Evolutionary conservation across 2,329 filamentous ascomycete genomes (phyloP).

Genomic region (Botrytis pseudocinerea): DNA sequence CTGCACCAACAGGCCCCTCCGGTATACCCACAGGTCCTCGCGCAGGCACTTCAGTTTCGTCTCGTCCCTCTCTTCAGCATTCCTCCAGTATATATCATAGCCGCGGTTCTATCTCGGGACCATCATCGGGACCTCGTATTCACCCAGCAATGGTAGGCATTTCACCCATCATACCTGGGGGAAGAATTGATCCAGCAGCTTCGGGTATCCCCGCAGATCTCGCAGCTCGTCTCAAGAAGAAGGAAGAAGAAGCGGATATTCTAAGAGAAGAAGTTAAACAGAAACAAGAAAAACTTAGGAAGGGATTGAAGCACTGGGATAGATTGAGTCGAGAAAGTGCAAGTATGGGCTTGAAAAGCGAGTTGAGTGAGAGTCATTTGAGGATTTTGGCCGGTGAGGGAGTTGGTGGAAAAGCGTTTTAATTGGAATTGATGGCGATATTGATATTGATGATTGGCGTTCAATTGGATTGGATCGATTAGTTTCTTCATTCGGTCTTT

Average conservation of each 20-base stretch:
- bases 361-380: conserved; percentile 41
- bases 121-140: conserved; percentile 34
- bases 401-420: conserved; percentile 41
- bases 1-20: conserved; percentile 37
- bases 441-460: not conserved
- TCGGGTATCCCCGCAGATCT: conserved; percentile 38
- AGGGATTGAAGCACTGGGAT: conserved; percentile 39
- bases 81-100: conserved; percentile 34
- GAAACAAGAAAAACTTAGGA: conserved; percentile 40
- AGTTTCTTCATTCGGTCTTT: not conserved
- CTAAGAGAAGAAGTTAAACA: conserved; percentile 37
- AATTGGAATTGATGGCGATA: not conserved
- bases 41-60: conserved; percentile 32
- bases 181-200: conserved; percentile 39
- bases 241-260: conserved; percentile 40
- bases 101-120: conserved; percentile 23
- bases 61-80: conserved; percentile 36
- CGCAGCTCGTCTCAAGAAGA: conserved; percentile 37
- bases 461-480: not conserved
- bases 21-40: conserved; percentile 39
- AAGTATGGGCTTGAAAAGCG: conserved; percentile 37
- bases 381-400: conserved; percentile 41
- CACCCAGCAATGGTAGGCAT: conserved; percentile 41
- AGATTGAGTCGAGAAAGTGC: conserved; percentile 37
- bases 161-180: conserved; percentile 39